Percentiles rank a stretch among this genome's conserved stretches.
phyloP scores from a whole-genome alignment of 495 filamentous ascomycete species.

The Bombardia bombarda region DNA sequence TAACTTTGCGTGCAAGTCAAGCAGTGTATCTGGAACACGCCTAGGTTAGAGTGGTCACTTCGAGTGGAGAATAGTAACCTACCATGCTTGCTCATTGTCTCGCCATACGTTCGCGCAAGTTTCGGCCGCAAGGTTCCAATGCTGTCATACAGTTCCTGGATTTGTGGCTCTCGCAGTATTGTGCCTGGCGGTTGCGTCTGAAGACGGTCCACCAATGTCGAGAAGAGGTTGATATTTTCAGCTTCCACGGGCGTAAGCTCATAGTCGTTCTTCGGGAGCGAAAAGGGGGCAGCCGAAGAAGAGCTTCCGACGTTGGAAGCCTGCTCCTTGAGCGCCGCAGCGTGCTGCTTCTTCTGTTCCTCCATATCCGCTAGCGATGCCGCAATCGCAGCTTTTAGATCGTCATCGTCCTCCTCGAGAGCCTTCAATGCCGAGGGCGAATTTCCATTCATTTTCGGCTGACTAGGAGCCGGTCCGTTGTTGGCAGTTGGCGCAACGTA shows the following conservation, averaged over 20 bases:
- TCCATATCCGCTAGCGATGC: constrained; percentile 98
- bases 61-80: constrained; percentile 12
- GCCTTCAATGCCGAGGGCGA: constrained; percentile 29
- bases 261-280: constrained; percentile 77
- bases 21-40: constrained; percentile 62
- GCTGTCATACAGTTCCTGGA: constrained; percentile 95
- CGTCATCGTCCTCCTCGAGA: constrained; percentile 80
- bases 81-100: constrained; percentile 99
- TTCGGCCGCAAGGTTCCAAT: constrained; percentile 90
- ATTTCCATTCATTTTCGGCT: constrained; percentile 32
- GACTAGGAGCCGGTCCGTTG: no score
- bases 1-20: constrained; percentile 90
- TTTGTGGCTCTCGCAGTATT: constrained; percentile 90
- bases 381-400: constrained; percentile 91
- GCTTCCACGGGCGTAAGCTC: constrained; percentile 91
- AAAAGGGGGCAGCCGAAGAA: constrained; percentile 32
- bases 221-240: constrained; percentile 95
- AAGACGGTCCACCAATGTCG: constrained; percentile 86
- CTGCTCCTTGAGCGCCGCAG: constrained; percentile 70
- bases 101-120: constrained; percentile 89
- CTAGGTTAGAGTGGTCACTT: constrained; percentile 32
- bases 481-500: constrained; percentile 34
- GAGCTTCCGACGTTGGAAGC: constrained; percentile 34
- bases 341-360: constrained; percentile 88
- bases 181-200: constrained; percentile 95